Evolutionary conservation across 2,329 filamentous ascomycete genomes (phyloP), one percentile per base, ranked within the genome.

Genomic region (Epichloe aotearoae): DNA sequence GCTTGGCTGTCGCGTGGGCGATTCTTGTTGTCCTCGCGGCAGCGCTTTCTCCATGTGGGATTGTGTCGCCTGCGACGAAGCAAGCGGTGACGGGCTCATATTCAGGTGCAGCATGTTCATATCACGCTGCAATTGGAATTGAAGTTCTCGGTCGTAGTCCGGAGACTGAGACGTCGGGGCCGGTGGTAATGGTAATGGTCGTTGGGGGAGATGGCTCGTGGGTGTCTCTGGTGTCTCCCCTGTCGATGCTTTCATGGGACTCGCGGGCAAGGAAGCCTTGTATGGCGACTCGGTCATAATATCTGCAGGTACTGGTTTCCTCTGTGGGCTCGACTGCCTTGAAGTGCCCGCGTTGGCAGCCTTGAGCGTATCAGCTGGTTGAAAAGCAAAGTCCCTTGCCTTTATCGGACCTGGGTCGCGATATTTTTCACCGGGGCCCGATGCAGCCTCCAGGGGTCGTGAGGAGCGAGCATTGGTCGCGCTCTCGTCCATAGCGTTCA

Each of bases 401-500:
- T 82, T 83, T 45, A 66, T 72, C 1, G 77, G 77, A 57, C 74
- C 77, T 14, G 59, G 61, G 47, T 74, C 74, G 49, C 76, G 68
- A 41, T 71, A 69, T 46, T 68, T 69, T 55, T 81, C 77, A 42
- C 71, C 74, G 46, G 75, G 76, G 58, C 79, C 73, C 20, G 71
- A 71, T 15, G 65, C 60, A 14, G 62, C 68, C 26, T 80, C 77
- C 15, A 72, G 62, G 2, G 74, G 71, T 44, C 73, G 70, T 12
- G 79, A 71, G 36, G 79, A 75, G 52, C 89, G 78, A 17, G 85
- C 80, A 64, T 95, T 95, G 17, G 86, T 83, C 12, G 84, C 84
- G 34, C 85, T 84, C 53, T 90, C 87, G 57, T 87, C 89, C 82
- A 95, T 81, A 0, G 82, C 74, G 57, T 84, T 76, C 15, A 80